These are phyloP conservation scores for Tolypocladium cylindrosporum DNA, from an alignment of 2,329 filamentous ascomycete genomes.

Conservation along the genomic window DNA sequence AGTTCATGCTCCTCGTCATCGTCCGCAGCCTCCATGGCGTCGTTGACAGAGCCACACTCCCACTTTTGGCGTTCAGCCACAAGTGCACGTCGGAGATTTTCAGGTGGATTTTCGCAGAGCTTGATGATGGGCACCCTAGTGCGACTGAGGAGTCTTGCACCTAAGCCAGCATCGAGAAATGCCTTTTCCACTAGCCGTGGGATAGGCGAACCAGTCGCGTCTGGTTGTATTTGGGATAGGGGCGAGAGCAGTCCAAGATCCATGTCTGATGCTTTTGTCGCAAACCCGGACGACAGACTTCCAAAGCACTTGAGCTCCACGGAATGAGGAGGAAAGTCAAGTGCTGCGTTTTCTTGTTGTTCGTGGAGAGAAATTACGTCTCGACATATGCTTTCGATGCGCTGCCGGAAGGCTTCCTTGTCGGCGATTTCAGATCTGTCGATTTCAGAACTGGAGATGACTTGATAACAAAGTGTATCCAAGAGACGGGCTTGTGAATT, in stretches of 20 bases:
- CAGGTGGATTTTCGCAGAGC: conserved; percentile 62
- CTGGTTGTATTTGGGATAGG: conserved; percentile 41
- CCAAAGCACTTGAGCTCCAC: conserved; percentile 72
- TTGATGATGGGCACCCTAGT: conserved; percentile 85
- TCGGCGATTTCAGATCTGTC: conserved; percentile 49
- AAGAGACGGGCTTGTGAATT: conserved; percentile 37
- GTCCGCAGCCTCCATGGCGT: conserved; percentile 20
- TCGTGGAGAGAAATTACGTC: conserved; percentile 47
- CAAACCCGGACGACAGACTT: conserved; percentile 76
- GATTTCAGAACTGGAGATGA: conserved; percentile 51
- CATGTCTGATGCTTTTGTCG: conserved; percentile 82
- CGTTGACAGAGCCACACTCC: conserved; percentile 46
- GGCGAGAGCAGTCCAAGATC: conserved; percentile 71
- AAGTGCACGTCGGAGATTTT: conserved; percentile 50
- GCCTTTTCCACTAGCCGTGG: conserved; percentile 67
- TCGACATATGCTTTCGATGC: conserved; percentile 56
- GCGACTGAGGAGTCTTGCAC: conserved; percentile 65
- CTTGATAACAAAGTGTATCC: conserved; percentile 33
- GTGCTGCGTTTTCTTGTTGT: conserved; percentile 21
- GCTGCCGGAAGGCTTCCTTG: conserved; percentile 60
- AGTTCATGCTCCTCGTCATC: conserved; percentile 24
- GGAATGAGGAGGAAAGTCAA: conserved; percentile 39
- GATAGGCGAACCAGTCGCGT: conserved; percentile 49
- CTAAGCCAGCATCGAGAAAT: conserved; percentile 61
- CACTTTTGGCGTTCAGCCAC: conserved; percentile 58